Conservation (phyloP, 1,284 basidiomycete species). For the Sphagnurus paluster region DNA sequence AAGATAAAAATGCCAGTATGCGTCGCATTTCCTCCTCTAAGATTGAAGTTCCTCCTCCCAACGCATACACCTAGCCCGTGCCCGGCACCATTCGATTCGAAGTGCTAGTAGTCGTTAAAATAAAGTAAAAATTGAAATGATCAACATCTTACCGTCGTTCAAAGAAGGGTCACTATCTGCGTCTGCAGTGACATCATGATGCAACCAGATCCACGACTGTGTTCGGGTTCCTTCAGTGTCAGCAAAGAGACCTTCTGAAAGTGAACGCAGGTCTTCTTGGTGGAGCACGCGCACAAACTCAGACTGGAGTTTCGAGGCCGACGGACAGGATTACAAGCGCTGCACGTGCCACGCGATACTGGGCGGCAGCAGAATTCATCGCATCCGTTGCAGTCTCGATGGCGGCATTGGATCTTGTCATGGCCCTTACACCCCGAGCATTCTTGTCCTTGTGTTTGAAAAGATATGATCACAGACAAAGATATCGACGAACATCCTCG, state of each 20-base stretch:
- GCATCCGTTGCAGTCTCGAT: slow-evolving; percentile 8
- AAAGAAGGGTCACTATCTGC: not conserved
- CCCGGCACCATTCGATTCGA: slow-evolving; percentile 22
- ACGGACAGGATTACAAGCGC: not conserved
- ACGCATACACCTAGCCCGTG: slow-evolving; percentile 16
- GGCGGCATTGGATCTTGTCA: slow-evolving; percentile 2
- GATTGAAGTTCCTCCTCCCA: slow-evolving; percentile 24
- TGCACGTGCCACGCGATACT: slow-evolving; percentile 2
- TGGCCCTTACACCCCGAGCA: slow-evolving; percentile 10
- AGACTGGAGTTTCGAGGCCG: not conserved
- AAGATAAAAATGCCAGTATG: slow-evolving; percentile 14
- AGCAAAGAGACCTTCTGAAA: not conserved
- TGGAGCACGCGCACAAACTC: not conserved
- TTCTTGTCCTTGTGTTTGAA: slow-evolving; percentile 14
- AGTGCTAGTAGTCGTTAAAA: slow-evolving; percentile 9
- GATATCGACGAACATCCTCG: slow-evolving; percentile 15
- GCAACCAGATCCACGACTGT: slow-evolving; percentile 2
- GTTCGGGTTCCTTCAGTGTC: not conserved
- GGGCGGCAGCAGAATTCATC: not conserved
- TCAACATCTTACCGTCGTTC: slow-evolving; percentile 1
- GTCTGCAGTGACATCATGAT: not conserved
- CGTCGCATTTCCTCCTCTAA: slow-evolving; percentile 26
- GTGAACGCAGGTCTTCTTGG: not conserved
- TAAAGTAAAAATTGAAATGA: not conserved
- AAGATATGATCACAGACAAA: slow-evolving; percentile 14